Base-by-base conservation (phyloP, 129 eudicot genomes). In the Saussurea involucrata region DNA sequence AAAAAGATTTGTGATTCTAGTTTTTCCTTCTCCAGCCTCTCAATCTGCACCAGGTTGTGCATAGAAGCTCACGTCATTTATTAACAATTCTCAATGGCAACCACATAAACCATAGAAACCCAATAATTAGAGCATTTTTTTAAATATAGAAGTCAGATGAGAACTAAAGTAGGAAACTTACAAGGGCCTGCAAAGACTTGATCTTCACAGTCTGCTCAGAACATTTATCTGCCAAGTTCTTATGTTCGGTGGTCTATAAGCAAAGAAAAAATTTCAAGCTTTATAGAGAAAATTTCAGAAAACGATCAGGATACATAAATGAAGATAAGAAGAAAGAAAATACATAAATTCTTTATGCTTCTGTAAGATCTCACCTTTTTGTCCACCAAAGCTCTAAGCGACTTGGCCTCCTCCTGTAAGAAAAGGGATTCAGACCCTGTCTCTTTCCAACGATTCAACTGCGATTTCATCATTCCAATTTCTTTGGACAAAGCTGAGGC, bases 401-500 rank as follows among this genome's bases (percentile, higher is more conserved):
- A 87, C 72, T 81, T 88, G 29, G 90, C 85, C 76, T 89, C 89
- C 71, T 91, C 84, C 6, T 84, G 89, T 77, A 94, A 80, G 6
- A 90, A 86, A 75, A 84, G 55, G 24, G 97, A 88, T 81, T 91
- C 98, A 37, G 82, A 73, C 24, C 89, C 97, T 31, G 92, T 94
- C 58, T 81, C 89, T 80, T 87, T 86, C 98, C 98, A 94, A 20
- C 91, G 80, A 76, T 87, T 89, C 84, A 94, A 78, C 82, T 91
- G 98, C 17, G 90, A 85, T 77, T 90, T 87, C 98, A 94, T 92
- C 93, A 94, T 83, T 74, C 80, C 89, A 72, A 89, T 89, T 86
- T 94, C 98, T 86, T 91, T 94, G 18, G 93, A 88, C 73, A 94
- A 82, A 68, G 98, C 97, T 9, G 97, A 91, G 53, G 93, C 82